Evolutionary conservation across 768 basidiomycete genomes (phyloP).

Genomic region (Macrolepiota albuminosa): DNA sequence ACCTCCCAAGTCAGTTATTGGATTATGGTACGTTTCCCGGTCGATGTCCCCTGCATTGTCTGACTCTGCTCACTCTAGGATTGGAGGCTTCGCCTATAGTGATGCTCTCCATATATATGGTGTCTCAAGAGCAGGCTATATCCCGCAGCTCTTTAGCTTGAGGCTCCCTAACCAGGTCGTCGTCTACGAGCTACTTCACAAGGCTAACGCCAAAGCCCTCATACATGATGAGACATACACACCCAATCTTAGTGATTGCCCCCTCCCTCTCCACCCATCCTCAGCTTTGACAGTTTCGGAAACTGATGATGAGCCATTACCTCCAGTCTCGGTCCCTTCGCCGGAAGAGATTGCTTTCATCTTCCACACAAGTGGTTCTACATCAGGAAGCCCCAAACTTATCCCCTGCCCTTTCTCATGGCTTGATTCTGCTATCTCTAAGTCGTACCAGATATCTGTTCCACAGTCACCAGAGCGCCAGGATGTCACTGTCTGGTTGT

Average conservation of each 20-base stretch:
- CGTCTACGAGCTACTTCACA: constrained; percentile 54
- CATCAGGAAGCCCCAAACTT: constrained; percentile 62
- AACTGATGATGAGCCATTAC: constrained; percentile 29
- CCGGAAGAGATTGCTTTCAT: constrained; percentile 39
- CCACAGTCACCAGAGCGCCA: constrained; percentile 37
- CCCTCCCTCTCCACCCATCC: constrained; percentile 37
- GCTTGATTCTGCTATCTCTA: constrained; percentile 43
- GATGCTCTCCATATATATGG: constrained; percentile 63
- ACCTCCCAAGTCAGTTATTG: constrained; percentile 47
- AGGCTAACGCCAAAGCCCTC: constrained; percentile 50
- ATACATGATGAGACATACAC: constrained; percentile 48
- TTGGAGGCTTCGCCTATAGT: constrained; percentile 56
- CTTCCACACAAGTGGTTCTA: constrained; percentile 67
- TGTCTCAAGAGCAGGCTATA: constrained; percentile 59
- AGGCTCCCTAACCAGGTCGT: constrained; percentile 56
- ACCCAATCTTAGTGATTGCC: constrained; percentile 28
- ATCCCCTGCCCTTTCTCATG: constrained; percentile 54
- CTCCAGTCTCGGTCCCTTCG: constrained; percentile 27
- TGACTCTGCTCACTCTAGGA: constrained; percentile 34
- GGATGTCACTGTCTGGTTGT: constrained; percentile 59
- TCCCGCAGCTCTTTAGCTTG: constrained; percentile 62
- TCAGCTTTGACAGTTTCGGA: constrained; percentile 23
- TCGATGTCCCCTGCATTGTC: not conserved
- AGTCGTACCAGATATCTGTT: constrained; percentile 38
- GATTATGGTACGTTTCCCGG: constrained; percentile 47